Evolutionary conservation across 2,329 filamentous ascomycete genomes (phyloP).

Genomic region (Fusarium goolgardi): DNA sequence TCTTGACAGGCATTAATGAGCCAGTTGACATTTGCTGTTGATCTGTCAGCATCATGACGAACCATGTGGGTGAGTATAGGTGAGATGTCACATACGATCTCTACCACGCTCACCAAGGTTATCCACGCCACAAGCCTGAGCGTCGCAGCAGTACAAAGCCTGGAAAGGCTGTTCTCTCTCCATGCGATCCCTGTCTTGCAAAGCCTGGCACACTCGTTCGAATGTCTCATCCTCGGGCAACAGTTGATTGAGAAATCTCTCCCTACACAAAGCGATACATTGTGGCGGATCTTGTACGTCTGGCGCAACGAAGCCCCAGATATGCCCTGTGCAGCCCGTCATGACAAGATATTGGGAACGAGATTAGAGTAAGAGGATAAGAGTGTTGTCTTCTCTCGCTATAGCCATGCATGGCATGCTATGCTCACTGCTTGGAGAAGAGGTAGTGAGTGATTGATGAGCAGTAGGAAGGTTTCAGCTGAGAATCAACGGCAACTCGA

Average conservation of each 20-base stretch:
- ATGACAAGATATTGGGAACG: neutral
- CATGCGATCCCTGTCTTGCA: constrained; percentile 45
- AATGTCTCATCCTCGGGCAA: constrained; percentile 48
- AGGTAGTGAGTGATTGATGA: neutral
- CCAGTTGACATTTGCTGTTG: constrained; percentile 61
- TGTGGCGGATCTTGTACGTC: constrained; percentile 48
- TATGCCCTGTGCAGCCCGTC: constrained; percentile 39
- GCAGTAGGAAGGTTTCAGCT: constrained; percentile 35
- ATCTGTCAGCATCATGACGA: constrained; percentile 24
- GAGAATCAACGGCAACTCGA: constrained; percentile 41
- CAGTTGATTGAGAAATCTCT: constrained; percentile 49
- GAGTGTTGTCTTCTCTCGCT: constrained; percentile 18
- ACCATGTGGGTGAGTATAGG: neutral
- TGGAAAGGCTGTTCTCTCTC: constrained; percentile 52
- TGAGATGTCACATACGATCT: constrained; percentile 55
- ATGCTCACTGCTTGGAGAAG: constrained; percentile 10
- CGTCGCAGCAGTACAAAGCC: constrained; percentile 65
- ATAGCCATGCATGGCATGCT: constrained; percentile 29
- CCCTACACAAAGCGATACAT: constrained; percentile 53
- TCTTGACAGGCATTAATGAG: constrained; percentile 64
- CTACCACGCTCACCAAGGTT: constrained; percentile 50
- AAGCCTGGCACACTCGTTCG: constrained; percentile 48
- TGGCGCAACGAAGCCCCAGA: constrained; percentile 49
- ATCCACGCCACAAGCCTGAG: constrained; percentile 61
- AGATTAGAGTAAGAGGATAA: neutral